A percentile compares a stretch with the other conserved stretches of the same genome.
Evolutionary conservation across 2,329 filamentous ascomycete genomes (phyloP).

Genomic region (Hawksworthiomyces lignivorus): DNA sequence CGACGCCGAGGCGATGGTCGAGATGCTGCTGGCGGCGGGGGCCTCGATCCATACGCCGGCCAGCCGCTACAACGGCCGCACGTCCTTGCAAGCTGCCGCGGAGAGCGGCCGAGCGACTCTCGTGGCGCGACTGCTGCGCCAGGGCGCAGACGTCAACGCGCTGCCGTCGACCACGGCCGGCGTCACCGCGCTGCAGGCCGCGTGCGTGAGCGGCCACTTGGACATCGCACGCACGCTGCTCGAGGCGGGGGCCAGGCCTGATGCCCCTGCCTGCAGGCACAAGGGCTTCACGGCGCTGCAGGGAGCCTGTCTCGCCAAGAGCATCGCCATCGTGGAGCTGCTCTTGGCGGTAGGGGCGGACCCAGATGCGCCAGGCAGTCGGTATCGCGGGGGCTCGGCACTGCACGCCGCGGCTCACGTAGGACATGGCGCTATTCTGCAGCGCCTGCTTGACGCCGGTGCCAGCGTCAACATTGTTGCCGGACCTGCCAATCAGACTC

Average conservation of each 20-base stretch:
- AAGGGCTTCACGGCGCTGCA: constrained; percentile 26
- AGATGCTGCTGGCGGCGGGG: constrained; percentile 15
- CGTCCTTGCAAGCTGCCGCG: constrained; percentile 23
- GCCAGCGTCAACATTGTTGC: constrained; percentile 7
- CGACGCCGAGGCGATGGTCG: constrained; percentile 10
- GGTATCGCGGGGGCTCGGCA: constrained; percentile 15
- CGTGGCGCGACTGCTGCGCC: constrained; percentile 10
- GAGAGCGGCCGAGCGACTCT: constrained; percentile 18
- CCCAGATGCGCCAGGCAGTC: constrained; percentile 18
- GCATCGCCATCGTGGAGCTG: constrained; percentile 23
- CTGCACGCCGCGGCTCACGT: constrained; percentile 15
- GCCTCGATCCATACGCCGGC: constrained; percentile 18
- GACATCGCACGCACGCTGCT: constrained; percentile 16
- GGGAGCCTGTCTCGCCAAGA: constrained; percentile 26
- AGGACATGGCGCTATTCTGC: constrained; percentile 13
- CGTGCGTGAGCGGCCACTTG: constrained; percentile 28
- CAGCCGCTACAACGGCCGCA: constrained; percentile 15
- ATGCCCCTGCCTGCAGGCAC: constrained; percentile 13
- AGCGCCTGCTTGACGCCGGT: constrained; percentile 11
- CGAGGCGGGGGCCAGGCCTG: constrained; percentile 15
- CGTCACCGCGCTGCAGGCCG: constrained; percentile 27
- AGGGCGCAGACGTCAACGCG: constrained; percentile 31
- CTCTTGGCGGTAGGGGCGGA: constrained; percentile 18
- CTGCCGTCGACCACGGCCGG: constrained; percentile 15
- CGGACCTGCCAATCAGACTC: constrained; percentile 9